Base-by-base conservation (phyloP, 805 yeast genomes). In the Candida caryicola region DNA sequence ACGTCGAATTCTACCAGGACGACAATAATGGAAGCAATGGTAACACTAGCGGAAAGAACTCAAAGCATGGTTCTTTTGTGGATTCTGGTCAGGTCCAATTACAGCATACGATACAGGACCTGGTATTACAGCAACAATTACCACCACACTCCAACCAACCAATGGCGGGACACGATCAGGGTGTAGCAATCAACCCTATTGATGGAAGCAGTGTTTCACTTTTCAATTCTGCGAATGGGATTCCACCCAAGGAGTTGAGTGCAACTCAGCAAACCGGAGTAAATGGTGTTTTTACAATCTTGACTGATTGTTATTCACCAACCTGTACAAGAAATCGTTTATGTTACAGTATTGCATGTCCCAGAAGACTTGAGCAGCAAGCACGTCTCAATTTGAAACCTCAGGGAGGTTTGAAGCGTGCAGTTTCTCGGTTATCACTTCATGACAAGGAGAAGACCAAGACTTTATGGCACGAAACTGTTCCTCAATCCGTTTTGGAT, bases 271-370 rank as follows among this genome's bases (percentile, higher is more conserved):
- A 47, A 36, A 59, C 66, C 4, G 68, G 70, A 0, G 89, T 88
- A 8, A 86, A 86, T 59, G 99, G 99, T 50, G 95, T 93, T 3
- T 93, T 91, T 55, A 91, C 96, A 1, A 67, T 91, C 30, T 69
- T 93, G 45, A 86, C 97, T 0, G 96, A 90, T 55, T 93, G 99
- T 64, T 93, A 93, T 55, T 89, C 97, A 0, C 96, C 99, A 23
- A 93, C 99, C 0, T 93, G 99, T 64, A 82, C 96, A 4, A 71
- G 95, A 36, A 95, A 87, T 52, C 71, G 78, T 23, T 67, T 91
- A 28, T 93, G 99, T 63, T 93, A 93, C 62, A 85, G 95, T 30
- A 90, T 93, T 50, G 95, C 96, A 9, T 93, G 99, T 64, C 99
- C 99, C 12, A 76, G 96, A 49, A 76, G 98, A 45, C 69, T 93